phyloP scores from a whole-genome alignment of 495 filamentous ascomycete species.

The Talaromyces borbonicus region DNA sequence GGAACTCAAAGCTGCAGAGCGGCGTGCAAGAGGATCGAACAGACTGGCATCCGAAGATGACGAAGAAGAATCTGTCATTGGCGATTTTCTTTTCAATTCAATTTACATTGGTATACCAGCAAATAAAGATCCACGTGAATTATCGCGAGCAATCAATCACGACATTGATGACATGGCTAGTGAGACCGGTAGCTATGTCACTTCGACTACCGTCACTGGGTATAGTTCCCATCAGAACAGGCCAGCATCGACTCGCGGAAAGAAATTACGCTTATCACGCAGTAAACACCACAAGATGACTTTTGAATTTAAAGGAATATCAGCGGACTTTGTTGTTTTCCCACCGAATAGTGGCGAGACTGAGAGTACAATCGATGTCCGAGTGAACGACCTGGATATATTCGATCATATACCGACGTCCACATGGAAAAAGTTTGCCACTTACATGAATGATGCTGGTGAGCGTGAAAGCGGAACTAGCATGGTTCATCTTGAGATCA shows the following conservation, averaged over 20 bases:
- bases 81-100: constrained; percentile 94
- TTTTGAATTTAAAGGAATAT: constrained; percentile 83
- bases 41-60: constrained; percentile 37
- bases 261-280: constrained; percentile 63
- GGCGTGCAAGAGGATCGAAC: constrained; percentile 40
- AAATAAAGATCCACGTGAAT: constrained; percentile 71
- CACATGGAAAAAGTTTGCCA: constrained; percentile 97
- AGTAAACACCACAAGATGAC: constrained; percentile 92
- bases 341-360: constrained; percentile 70
- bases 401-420: constrained; percentile 93
- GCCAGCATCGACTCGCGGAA: constrained; percentile 34
- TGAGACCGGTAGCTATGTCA: constrained; percentile 80
- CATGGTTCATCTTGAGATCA: constrained; percentile 82
- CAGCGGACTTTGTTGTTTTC: constrained; percentile 74
- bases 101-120: constrained; percentile 93
- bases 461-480: constrained; percentile 72
- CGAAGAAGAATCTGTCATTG: constrained; percentile 80
- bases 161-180: constrained; percentile 77
- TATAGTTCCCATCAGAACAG: constrained; percentile 44
- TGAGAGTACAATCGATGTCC: constrained; percentile 74
- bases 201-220: constrained; percentile 52
- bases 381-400: constrained; percentile 74
- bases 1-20: constrained; percentile 69
- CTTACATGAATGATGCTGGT: constrained; percentile 79
- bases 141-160: constrained; percentile 74